Evolutionary conservation across 2,329 filamentous ascomycete species (phyloP).

Genomic region (Bipolaris zeicola): DNA sequence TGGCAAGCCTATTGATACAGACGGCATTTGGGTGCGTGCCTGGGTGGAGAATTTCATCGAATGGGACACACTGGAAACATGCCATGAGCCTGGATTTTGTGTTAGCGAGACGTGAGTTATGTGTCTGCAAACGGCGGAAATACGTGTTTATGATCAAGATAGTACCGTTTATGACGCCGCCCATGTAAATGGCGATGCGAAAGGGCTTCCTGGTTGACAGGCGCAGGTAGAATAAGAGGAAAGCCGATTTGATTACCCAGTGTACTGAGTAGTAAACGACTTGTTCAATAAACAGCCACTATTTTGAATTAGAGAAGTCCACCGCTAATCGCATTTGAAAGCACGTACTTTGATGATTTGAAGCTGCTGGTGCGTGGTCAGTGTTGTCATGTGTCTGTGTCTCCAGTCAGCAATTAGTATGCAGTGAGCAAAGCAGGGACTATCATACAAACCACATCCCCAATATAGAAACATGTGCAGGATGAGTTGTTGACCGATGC

Average conservation of each 20-base stretch:
- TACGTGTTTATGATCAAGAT: background rate
- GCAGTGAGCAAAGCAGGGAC: background rate
- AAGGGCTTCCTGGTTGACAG: background rate
- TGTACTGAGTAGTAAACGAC: conserved; percentile 1
- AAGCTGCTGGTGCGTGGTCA: background rate
- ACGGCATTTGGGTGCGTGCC: background rate
- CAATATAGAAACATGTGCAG: conserved; percentile 28
- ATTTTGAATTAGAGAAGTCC: background rate
- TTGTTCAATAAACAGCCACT: conserved; percentile 2
- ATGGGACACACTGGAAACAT: background rate
- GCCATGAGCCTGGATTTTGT: background rate
- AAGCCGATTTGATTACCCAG: conserved; percentile 4
- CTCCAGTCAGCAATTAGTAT: background rate
- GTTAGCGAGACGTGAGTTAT: background rate
- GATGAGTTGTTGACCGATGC: conserved; percentile 9
- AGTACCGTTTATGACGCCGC: background rate
- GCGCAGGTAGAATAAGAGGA: conserved; percentile 1
- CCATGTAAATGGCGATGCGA: background rate
- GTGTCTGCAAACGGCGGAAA: background rate
- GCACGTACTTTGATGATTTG: background rate
- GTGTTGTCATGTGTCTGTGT: background rate
- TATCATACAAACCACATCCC: background rate
- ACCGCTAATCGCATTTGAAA: background rate
- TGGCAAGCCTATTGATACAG: background rate
- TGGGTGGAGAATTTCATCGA: conserved; percentile 4